Conservation (phyloP, 169 alveolate genomes). For the Eimeria brunetti region DNA sequence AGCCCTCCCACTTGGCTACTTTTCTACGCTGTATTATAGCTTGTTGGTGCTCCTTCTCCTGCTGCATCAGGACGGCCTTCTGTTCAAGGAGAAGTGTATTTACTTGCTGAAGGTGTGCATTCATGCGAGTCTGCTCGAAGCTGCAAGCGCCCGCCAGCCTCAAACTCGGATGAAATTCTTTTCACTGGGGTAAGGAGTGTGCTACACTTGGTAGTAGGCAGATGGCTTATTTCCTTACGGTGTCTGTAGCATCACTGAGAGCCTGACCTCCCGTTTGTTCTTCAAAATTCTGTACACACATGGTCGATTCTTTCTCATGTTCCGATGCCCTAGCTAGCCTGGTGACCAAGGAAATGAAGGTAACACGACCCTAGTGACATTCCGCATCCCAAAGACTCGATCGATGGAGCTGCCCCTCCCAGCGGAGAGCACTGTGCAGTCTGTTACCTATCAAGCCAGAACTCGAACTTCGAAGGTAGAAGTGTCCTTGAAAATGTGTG, state of each 20-base stretch:
- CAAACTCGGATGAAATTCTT: not conserved
- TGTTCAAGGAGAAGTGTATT: slow-evolving; percentile 67
- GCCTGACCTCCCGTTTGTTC: slow-evolving; percentile 58
- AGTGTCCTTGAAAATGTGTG: slow-evolving; percentile 67
- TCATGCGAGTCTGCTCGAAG: slow-evolving; percentile 77
- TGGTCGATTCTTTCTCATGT: not conserved
- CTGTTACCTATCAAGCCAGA: slow-evolving; percentile 76
- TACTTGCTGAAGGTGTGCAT: slow-evolving; percentile 14
- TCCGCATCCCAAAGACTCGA: not conserved
- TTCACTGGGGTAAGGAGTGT: not conserved
- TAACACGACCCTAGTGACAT: not conserved
- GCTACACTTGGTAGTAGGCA: not conserved
- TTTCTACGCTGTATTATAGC: slow-evolving; percentile 17
- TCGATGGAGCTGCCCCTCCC: not conserved
- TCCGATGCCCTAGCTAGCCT: not conserved
- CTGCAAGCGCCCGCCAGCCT: slow-evolving; percentile 18
- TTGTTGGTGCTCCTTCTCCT: slow-evolving; percentile 24
- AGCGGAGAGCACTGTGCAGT: not conserved
- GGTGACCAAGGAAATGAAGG: not conserved
- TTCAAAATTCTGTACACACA: slow-evolving; percentile 57
- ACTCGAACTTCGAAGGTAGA: slow-evolving; percentile 51
- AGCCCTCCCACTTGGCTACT: slow-evolving; percentile 46
- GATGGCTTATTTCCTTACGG: slow-evolving; percentile 47
- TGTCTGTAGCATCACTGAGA: slow-evolving; percentile 33
- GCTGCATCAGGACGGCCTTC: slow-evolving; percentile 34